Evolutionary conservation across 306 rosid genomes (phyloP), one percentile per base, ranked within the genome.

Genomic region (Oxytropis ochrocephala): DNA sequence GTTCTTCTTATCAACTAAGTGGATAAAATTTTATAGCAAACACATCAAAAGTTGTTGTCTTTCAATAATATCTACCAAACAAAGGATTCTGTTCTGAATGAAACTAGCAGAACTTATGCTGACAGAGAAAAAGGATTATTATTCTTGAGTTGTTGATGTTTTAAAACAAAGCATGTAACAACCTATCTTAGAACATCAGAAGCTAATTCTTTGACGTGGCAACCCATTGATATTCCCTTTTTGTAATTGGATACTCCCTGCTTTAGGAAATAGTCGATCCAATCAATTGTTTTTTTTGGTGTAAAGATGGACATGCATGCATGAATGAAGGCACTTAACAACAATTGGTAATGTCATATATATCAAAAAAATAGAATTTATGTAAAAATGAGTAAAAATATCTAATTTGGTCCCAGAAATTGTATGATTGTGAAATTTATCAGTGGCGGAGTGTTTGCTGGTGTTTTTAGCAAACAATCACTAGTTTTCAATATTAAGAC

Each of bases 101-200:
- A 70, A 82, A 84, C 63, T 79, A 83, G 78, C 73, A 82, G 86
- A 83, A 88, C 78, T 79, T 77, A 86, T 86, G 82, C 89, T 75
- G 80, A 70, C 70, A 86, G 33, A 65, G 67, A 48, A 48, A n/a
- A n/a, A 82, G 77, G 77, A 76, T 84, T 78, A 78, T 86, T 78
- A 82, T 73, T 82, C 80, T 65, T 65, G n/a, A 30, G 60, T 27
- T 49, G 53, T n/a, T 70, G 27, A 80, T 70, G 69, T 78, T 70
- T 75, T 73, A n/a, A n/a, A 53, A 75, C 65, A 72, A n/a, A n/a
- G n/a, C n/a, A n/a, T n/a, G n/a, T n/a, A n/a, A 56, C 33, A 56
- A 60, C 49, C 59, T 60, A 0, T 18, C n/a, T 35, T 1, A 14
- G 16, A 33, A 9, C 32, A 18, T 55, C 58, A 74, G 73, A 65